These are phyloP conservation scores for Chaetomium sp. DNA, from an alignment of 2,329 filamentous ascomycete species.

Conservation along the genomic window DNA sequence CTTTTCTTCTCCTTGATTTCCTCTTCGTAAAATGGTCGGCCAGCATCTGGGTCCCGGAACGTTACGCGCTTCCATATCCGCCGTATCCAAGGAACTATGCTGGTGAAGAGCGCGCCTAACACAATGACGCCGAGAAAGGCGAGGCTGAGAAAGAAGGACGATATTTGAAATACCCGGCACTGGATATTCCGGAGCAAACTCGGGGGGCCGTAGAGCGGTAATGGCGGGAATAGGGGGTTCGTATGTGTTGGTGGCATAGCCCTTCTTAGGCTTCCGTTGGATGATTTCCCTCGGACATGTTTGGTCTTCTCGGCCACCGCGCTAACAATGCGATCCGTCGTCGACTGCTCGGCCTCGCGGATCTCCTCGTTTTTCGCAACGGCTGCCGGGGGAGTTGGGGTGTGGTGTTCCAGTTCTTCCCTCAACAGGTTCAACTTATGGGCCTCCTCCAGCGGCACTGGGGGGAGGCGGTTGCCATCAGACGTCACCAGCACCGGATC, in stretches of 20 bases:
- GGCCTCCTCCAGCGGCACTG: slow-evolving; percentile 64
- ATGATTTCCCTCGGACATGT: slow-evolving; percentile 32
- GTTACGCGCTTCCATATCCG: slow-evolving; percentile 48
- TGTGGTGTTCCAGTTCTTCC: slow-evolving; percentile 37
- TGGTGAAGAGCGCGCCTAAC: slow-evolving; percentile 64
- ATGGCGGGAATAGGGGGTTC: slow-evolving; percentile 74
- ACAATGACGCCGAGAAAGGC: slow-evolving; percentile 72
- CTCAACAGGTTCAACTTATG: slow-evolving; percentile 60
- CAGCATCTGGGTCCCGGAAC: slow-evolving; percentile 52
- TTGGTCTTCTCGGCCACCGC: not conserved
- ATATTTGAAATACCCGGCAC: slow-evolving; percentile 56
- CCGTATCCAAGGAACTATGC: slow-evolving; percentile 46
- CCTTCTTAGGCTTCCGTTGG: slow-evolving; percentile 40
- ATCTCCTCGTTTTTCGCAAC: slow-evolving; percentile 30
- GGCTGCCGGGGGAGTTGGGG: slow-evolving; percentile 25
- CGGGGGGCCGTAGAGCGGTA: slow-evolving; percentile 75
- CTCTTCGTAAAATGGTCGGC: slow-evolving; percentile 65
- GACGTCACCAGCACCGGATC: slow-evolving; percentile 66
- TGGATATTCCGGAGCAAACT: slow-evolving; percentile 59
- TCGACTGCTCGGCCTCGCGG: slow-evolving; percentile 23
- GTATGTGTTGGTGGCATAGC: slow-evolving; percentile 60
- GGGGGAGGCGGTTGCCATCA: slow-evolving; percentile 59
- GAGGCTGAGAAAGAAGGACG: slow-evolving; percentile 71
- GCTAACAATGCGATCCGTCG: not conserved
- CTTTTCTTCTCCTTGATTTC: slow-evolving; percentile 54